Conservation (phyloP, 352 stramenopile species). For the Pythium phragmiticola region DNA sequence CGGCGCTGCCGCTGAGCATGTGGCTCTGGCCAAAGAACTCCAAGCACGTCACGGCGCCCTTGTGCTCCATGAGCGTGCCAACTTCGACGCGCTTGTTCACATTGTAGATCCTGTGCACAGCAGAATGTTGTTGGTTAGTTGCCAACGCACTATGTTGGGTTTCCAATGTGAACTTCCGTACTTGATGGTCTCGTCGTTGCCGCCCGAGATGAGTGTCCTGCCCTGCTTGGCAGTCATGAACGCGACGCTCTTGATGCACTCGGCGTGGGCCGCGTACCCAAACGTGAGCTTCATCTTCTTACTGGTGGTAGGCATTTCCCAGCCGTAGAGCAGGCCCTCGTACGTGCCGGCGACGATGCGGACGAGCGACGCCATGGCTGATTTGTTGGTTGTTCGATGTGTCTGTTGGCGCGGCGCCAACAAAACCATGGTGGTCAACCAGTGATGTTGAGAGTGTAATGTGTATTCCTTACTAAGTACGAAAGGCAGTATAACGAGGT, state of each 20-base stretch:
- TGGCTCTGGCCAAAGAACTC: constrained; percentile 87
- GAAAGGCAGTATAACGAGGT: constrained; percentile 13
- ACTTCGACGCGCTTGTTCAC: constrained; percentile 87
- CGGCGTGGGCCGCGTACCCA: constrained; percentile 76
- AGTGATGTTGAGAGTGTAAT: constrained; percentile 19
- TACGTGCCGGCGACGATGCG: constrained; percentile 85
- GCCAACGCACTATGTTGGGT: background rate
- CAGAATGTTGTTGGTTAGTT: background rate
- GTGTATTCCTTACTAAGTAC: constrained; percentile 22
- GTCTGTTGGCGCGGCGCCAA: constrained; percentile 24
- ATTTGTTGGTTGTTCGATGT: constrained; percentile 4
- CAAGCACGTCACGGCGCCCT: constrained; percentile 81
- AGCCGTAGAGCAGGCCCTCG: constrained; percentile 85
- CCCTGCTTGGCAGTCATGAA: constrained; percentile 77
- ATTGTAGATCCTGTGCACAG: constrained; percentile 75
- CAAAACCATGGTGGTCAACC: constrained; percentile 19
- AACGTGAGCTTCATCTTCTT: constrained; percentile 81
- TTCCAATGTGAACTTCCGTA: constrained; percentile 21
- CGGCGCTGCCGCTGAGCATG: constrained; percentile 82
- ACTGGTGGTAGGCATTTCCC: constrained; percentile 51
- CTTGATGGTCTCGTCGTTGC: constrained; percentile 89
- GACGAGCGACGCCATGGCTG: constrained; percentile 41
- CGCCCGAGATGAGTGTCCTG: constrained; percentile 79
- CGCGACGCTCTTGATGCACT: constrained; percentile 86
- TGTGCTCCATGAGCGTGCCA: constrained; percentile 85